These are phyloP conservation scores for Rhamnella rubrinervis DNA, from an alignment of 331 rosid genomes.

Conservation along the genomic window DNA sequence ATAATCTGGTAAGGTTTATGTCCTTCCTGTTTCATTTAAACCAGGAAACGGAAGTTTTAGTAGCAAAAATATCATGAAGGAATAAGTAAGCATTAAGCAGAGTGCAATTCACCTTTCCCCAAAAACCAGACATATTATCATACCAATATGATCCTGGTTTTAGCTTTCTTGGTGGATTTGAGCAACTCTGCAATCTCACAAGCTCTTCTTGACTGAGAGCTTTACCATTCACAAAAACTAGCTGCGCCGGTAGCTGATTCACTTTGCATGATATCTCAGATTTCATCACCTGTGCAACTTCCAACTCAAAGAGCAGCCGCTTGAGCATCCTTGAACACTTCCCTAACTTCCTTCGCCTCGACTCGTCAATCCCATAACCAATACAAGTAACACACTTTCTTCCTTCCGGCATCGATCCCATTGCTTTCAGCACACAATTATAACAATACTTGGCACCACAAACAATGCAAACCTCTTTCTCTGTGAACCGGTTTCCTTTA, in stretches of 20 bases:
- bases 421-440: constrained; percentile 65
- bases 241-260: constrained; percentile 58
- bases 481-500: constrained; percentile 56
- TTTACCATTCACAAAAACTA: constrained; percentile 50
- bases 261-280: constrained; percentile 53
- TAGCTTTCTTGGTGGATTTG: constrained; percentile 61
- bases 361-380: constrained; percentile 64
- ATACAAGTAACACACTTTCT: constrained; percentile 82
- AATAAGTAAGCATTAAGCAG: not conserved
- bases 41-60: constrained; percentile 9
- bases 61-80: not conserved
- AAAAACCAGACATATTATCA: constrained; percentile 77
- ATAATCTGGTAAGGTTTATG: constrained; percentile 58
- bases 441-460: constrained; percentile 78
- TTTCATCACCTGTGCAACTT: constrained; percentile 47
- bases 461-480: constrained; percentile 80
- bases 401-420: constrained; percentile 98
- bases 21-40: constrained; percentile 58
- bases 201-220: constrained; percentile 51
- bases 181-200: constrained; percentile 40
- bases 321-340: constrained; percentile 64
- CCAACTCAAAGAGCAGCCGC: constrained; percentile 43
- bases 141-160: constrained; percentile 89
- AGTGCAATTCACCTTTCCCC: constrained; percentile 82
- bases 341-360: constrained; percentile 50